These are phyloP conservation scores for Microdochium paspali DNA, from an alignment of 2,329 filamentous ascomycete genomes.

Conservation along the genomic window DNA sequence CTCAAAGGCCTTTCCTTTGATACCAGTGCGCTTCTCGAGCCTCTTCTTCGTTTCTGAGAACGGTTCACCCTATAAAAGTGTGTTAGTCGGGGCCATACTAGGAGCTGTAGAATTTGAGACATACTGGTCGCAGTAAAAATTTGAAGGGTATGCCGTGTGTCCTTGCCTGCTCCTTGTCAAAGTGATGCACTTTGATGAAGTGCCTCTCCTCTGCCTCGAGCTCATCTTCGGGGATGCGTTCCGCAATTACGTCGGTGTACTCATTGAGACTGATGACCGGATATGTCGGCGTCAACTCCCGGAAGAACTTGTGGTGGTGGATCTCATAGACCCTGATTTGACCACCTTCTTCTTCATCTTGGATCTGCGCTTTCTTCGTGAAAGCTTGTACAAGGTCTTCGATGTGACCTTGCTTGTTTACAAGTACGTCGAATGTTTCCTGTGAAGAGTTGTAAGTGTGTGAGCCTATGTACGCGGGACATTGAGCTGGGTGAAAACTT, in stretches of 20 bases:
- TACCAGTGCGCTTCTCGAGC: constrained; percentile 82
- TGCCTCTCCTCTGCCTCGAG: constrained; percentile 45
- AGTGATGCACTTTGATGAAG: constrained; percentile 78
- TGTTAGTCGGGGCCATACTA: constrained; percentile 5
- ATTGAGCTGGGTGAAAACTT: constrained; percentile 19
- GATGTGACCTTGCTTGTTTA: constrained; percentile 76
- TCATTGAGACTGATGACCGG: constrained; percentile 78
- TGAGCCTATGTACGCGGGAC: not conserved
- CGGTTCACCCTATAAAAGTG: constrained; percentile 55
- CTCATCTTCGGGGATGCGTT: constrained; percentile 69
- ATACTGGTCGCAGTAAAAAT: constrained; percentile 73
- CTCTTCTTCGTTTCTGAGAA: constrained; percentile 92
- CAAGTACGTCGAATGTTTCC: constrained; percentile 74
- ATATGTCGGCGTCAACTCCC: constrained; percentile 61
- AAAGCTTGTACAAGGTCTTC: constrained; percentile 69
- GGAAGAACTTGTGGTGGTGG: constrained; percentile 74
- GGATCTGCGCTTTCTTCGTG: constrained; percentile 70
- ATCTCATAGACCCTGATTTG: constrained; percentile 76
- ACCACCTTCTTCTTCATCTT: constrained; percentile 60
- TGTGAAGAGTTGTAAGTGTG: constrained; percentile 19
- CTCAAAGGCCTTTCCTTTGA: constrained; percentile 97
- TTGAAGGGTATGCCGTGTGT: constrained; percentile 85
- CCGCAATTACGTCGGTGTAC: constrained; percentile 72
- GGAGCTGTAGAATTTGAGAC: constrained; percentile 13
- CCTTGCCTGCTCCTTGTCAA: constrained; percentile 79